Evolutionary conservation across 148 eudicot genomes (phyloP), one percentile per base, ranked within the genome.

Genomic region (Pouteria glomerata): DNA sequence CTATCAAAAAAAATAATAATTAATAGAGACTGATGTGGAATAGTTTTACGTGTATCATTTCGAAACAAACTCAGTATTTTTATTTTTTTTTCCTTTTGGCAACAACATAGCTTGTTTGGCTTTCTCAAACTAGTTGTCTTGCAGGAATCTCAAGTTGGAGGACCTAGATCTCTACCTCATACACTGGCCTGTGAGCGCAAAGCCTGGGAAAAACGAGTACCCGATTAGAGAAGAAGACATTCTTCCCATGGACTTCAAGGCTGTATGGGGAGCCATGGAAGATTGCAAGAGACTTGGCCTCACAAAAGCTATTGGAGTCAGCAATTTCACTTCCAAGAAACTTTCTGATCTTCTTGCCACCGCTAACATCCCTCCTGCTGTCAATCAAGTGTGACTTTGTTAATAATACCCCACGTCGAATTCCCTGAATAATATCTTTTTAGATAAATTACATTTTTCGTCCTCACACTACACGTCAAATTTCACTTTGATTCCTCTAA

Each of bases 201-300:
- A 50, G 58, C 41, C 60, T 37, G 60, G 51, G 60, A 13, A 11
- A n/a, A 7, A 34, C 3, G 14, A 48, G 2, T 33, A 18, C 12
- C 51, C 65, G 7, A 56, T 70, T 10, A 60, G 30, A 4, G 33
- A 31, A 13, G 59, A 45, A 35, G 75, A 70, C 33, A 18, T 70
- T 16, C 15, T 24, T 51, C 71, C 76, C 0, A 64, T 77, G 63
- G 80, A 77, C 51, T 23, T 77, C 45, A 57, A 66, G 48, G 69
- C 71, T 14, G 76, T 58, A 3, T 77, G 80, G 80, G 47, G 35
- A 71, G 76, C 59, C 51, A 77, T 77, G 80, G 80, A 77, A 33
- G 76, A 77, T 55, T 77, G 80, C 59, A 52, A 64, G 21, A 72
- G 21, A 8, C 69, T 47, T 14, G 80, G 80, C 35, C 80, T 71